A percentile compares a stretch with the other conserved stretches of the same genome.
Conservation (phyloP, 305 asterid genomes). For the Caryopteris hybrid region DNA sequence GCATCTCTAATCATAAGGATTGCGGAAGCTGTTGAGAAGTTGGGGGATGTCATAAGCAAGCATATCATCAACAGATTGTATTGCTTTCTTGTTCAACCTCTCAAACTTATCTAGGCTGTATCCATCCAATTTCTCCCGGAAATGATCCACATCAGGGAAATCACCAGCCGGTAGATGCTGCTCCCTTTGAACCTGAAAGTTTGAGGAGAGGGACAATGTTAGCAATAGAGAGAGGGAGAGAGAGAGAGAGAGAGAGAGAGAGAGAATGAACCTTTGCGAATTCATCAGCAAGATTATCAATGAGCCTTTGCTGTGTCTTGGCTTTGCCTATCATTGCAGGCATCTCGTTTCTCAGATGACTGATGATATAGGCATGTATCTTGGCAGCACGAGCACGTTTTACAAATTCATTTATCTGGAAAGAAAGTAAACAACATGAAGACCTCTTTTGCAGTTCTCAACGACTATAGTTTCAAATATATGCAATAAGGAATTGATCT, state of each 20-base stretch:
- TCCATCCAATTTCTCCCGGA: conserved; percentile 54
- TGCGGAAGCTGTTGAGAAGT: conserved; percentile 72
- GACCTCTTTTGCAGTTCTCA: neutral
- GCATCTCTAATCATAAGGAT: conserved; percentile 62
- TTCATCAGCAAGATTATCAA: conserved; percentile 66
- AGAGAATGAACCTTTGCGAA: conserved; percentile 59
- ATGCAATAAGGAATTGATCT: neutral
- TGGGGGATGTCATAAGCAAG: conserved; percentile 85
- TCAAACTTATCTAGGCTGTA: conserved; percentile 79
- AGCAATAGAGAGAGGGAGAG: neutral
- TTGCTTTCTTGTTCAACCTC: conserved; percentile 72
- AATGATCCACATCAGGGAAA: conserved; percentile 77
- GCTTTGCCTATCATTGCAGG: conserved; percentile 96
- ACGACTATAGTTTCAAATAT: neutral
- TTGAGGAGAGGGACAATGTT: neutral
- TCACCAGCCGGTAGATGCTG: conserved; percentile 79
- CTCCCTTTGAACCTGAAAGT: conserved; percentile 75
- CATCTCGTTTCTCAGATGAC: conserved; percentile 84
- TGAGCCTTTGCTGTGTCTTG: conserved; percentile 70
- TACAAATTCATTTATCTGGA: conserved; percentile 84
- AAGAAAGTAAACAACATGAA: neutral
- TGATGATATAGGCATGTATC: conserved; percentile 75
- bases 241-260: conserved; percentile 7
- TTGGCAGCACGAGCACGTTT: conserved; percentile 89
- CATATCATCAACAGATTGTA: conserved; percentile 86